Evolutionary conservation across 306 rosid species (phyloP).

Genomic region (Quercus alba): DNA sequence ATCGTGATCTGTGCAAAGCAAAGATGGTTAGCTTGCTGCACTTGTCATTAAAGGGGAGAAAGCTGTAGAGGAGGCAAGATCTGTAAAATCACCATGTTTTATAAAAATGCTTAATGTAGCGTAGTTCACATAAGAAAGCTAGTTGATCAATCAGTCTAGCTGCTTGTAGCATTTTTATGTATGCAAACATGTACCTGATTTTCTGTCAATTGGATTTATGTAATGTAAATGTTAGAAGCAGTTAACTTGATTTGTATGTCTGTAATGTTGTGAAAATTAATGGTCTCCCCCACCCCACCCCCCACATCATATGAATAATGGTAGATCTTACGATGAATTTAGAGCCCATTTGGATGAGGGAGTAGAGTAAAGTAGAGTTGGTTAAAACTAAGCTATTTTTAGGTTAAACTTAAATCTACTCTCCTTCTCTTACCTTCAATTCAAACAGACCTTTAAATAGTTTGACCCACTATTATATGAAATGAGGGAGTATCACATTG

Average conservation of each 20-base stretch:
- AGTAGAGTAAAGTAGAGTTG: too few species aligned
- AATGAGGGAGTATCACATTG: too few species aligned
- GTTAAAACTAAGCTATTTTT: too few species aligned
- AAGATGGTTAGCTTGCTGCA: not conserved
- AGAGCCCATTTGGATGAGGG: too few species aligned
- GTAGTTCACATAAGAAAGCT: not conserved
- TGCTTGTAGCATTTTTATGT: not conserved
- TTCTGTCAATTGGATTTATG: not conserved
- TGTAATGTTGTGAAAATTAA: too few species aligned
- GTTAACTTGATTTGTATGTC: not conserved
- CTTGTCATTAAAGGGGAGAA: not conserved
- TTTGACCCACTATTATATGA: too few species aligned
- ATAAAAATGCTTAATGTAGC: not conserved
- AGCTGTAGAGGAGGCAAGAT: not conserved
- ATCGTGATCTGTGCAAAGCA: not conserved
- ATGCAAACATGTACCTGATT: not conserved
- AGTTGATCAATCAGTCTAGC: not conserved
- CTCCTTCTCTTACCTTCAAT: rapidly evolving
- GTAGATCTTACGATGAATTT: too few species aligned
- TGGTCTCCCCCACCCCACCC: too few species aligned
- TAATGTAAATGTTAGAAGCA: not conserved
- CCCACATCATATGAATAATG: too few species aligned
- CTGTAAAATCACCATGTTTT: not conserved
- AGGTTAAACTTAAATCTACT: rapidly evolving
- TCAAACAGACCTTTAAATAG: too few species aligned